A percentile compares a stretch with the other conserved stretches of the same genome.
These are phyloP conservation scores for Rubus idaeus DNA, from an alignment of 306 rosid species.

Conservation along the genomic window DNA sequence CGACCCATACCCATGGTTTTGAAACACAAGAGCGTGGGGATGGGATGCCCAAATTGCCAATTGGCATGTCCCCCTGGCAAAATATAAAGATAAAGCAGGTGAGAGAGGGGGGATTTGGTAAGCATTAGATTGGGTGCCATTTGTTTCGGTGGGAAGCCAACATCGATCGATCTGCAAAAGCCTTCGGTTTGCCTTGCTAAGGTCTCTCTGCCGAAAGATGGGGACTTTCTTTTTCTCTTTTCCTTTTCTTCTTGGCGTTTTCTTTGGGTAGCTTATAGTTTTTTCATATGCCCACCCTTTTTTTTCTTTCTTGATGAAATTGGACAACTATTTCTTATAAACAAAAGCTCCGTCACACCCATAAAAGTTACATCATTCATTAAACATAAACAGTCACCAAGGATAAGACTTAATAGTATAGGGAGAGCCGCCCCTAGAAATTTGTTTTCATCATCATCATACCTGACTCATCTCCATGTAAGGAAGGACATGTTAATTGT, in stretches of 20 bases:
- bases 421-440: conserved; percentile 36
- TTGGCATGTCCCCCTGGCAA: conserved; percentile 16
- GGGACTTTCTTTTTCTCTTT: background rate
- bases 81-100: background rate
- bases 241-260: conserved; percentile 9
- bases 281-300: background rate
- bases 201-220: conserved; percentile 42
- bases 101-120: background rate
- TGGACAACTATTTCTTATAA: background rate
- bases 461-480: conserved; percentile 48
- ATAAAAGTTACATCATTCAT: conserved; percentile 23
- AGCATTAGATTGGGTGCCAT: conserved; percentile 18
- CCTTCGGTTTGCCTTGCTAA: conserved; percentile 3
- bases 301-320: conserved; percentile 15
- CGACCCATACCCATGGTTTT: background rate
- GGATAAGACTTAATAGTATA: conserved; percentile 12
- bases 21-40: background rate
- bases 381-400: conserved; percentile 2
- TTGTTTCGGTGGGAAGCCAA: conserved; percentile 42
- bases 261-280: background rate
- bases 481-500: conserved; percentile 17
- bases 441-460: conserved; percentile 23
- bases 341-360: background rate
- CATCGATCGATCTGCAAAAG: conserved; percentile 29
- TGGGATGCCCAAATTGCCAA: conserved; percentile 8